Evolutionary conservation across 495 filamentous ascomycete species (phyloP).

Genomic region (Lasiosphaeria ovina): DNA sequence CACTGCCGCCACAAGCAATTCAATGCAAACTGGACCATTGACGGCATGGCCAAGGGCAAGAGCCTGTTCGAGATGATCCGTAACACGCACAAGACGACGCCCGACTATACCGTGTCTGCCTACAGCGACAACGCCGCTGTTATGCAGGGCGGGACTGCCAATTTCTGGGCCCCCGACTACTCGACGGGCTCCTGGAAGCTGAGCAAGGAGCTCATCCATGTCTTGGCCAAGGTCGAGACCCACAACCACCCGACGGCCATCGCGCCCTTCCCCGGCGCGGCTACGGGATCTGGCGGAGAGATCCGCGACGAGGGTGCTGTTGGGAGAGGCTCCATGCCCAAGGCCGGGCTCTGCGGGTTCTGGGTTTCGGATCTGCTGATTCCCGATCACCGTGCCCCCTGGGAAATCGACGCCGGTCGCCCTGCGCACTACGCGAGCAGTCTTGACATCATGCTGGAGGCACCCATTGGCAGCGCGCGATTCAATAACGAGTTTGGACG

Average conservation of each 20-base stretch:
- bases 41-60: constrained; percentile 72
- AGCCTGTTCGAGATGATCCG: constrained; percentile 93
- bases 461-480: constrained; percentile 86
- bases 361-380: constrained; percentile 92
- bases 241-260: constrained; percentile 98
- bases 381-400: constrained; percentile 74
- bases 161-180: constrained; percentile 82
- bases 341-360: constrained; percentile 89
- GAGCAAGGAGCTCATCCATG: constrained; percentile 83
- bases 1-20: constrained; percentile 80
- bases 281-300: constrained; percentile 93
- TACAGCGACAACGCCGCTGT: constrained; percentile 98
- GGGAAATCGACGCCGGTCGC: constrained; percentile 88
- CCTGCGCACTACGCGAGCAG: constrained; percentile 89
- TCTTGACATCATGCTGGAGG: constrained; percentile 95
- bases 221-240: constrained; percentile 93
- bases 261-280: constrained; percentile 78
- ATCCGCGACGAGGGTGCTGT: constrained; percentile 94
- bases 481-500: constrained; percentile 99
- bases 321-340: constrained; percentile 86
- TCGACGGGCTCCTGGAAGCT: constrained; percentile 83
- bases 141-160: constrained; percentile 68
- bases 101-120: constrained; percentile 80
- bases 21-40: constrained; percentile 97
- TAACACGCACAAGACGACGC: constrained; percentile 80